These are phyloP conservation scores for Linum tenue DNA, from an alignment of 345 rosid species.

Conservation along the genomic window DNA sequence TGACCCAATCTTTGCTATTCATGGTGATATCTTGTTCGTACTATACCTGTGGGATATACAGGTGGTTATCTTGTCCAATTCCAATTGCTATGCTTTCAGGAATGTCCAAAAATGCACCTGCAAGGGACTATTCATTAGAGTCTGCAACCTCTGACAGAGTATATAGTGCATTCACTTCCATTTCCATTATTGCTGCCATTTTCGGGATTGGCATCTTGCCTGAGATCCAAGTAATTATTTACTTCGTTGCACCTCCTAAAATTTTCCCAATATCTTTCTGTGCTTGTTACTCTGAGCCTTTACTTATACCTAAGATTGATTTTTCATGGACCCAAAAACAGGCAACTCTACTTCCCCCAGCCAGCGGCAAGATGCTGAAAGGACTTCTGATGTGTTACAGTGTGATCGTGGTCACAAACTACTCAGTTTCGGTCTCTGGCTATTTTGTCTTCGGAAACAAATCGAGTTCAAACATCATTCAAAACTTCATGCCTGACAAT, in stretches of 20 bases:
- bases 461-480: constrained; percentile 71
- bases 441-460: constrained; percentile 73
- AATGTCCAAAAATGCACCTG: constrained; percentile 54
- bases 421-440: constrained; percentile 71
- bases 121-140: constrained; percentile 62
- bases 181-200: constrained; percentile 89
- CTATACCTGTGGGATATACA: no score
- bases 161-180: constrained; percentile 79
- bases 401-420: constrained; percentile 69
- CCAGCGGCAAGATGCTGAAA: constrained; percentile 94
- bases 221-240: constrained; percentile 65
- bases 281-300: neutral
- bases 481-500: constrained; percentile 71
- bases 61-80: no score
- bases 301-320: neutral
- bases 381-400: constrained; percentile 79
- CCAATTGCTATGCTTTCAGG: constrained; percentile 26
- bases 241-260: neutral
- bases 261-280: no score
- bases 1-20: no score
- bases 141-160: constrained; percentile 43
- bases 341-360: constrained; percentile 99
- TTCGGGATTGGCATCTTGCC: constrained; percentile 92
- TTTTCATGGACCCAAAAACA: constrained; percentile 16
- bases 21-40: no score